Percentiles rank a stretch among this genome's conserved stretches.
Evolutionary conservation across 495 filamentous ascomycete genomes (phyloP).

Genomic region (Letharia lupina): DNA sequence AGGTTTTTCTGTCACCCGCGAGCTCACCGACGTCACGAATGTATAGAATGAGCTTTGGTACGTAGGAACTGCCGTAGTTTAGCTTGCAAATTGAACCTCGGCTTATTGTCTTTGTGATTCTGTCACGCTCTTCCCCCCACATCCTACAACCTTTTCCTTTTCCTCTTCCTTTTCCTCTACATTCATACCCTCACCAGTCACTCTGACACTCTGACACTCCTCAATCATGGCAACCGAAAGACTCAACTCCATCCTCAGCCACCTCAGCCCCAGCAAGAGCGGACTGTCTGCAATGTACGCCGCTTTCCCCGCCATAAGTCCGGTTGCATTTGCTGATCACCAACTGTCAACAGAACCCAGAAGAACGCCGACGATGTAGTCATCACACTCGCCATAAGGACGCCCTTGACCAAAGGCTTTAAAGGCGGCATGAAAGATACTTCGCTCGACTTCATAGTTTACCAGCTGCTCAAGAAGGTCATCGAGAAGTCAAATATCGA

Average conservation of each 20-base stretch:
- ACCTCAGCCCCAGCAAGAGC: conserved; percentile 63
- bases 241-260: conserved; percentile 77
- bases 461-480: conserved; percentile 69
- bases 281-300: conserved; percentile 70
- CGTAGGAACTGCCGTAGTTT: background rate
- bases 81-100: conserved; percentile 8
- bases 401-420: conserved; percentile 64
- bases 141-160: background rate
- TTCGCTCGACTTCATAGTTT: conserved; percentile 75
- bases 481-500: conserved; percentile 67
- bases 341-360: conserved; percentile 54
- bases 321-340: conserved; percentile 12
- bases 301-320: conserved; percentile 8
- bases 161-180: background rate
- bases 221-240: conserved; percentile 70
- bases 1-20: too few species aligned
- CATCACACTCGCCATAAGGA: conserved; percentile 74
- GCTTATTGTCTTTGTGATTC: conserved; percentile 5
- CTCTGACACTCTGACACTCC: background rate
- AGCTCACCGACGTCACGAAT: too few species aligned
- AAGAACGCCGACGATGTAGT: conserved; percentile 96
- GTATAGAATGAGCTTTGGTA: background rate
- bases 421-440: conserved; percentile 96
- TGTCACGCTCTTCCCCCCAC: conserved; percentile 10
- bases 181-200: background rate